Evolutionary conservation across 2,329 filamentous ascomycete genomes (phyloP).

Genomic region (Clonostachys rosea): DNA sequence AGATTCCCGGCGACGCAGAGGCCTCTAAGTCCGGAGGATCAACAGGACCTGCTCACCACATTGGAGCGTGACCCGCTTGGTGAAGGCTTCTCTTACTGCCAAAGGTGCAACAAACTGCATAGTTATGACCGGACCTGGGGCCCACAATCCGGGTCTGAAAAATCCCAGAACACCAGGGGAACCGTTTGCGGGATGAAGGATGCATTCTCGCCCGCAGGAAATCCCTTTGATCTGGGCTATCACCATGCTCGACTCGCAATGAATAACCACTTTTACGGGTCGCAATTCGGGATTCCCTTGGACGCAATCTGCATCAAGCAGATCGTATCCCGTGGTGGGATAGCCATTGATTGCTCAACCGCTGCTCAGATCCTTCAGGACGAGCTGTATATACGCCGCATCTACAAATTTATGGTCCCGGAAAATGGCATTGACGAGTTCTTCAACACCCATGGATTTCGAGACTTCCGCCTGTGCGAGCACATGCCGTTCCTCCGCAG

Average conservation of each 20-base stretch:
- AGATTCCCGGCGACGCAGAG: not conserved
- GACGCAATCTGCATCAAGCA: constrained; percentile 8
- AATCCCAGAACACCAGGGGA: not conserved
- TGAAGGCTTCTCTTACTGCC: constrained; percentile 9
- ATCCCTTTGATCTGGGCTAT: constrained; percentile 9
- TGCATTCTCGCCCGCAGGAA: constrained; percentile 9
- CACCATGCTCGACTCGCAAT: constrained; percentile 11
- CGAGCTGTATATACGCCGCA: constrained; percentile 11
- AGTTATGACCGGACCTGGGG: constrained; percentile 6
- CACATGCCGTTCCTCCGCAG: constrained; percentile 11
- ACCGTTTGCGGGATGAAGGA: constrained; percentile 6
- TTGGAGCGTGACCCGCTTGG: constrained; percentile 9
- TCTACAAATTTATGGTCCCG: constrained; percentile 8
- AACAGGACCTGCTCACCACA: constrained; percentile 5
- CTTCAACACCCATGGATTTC: constrained; percentile 7
- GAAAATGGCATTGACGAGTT: constrained; percentile 4
- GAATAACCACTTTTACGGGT: constrained; percentile 12
- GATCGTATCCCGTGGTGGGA: constrained; percentile 2
- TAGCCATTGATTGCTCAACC: constrained; percentile 8
- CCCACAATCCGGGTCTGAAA: constrained; percentile 2
- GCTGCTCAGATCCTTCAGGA: constrained; percentile 7
- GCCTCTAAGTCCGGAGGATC: constrained; percentile 2
- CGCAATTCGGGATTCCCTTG: constrained; percentile 9
- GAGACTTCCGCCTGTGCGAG: constrained; percentile 13
- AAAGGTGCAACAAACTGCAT: constrained; percentile 9